phyloP scores from a whole-genome alignment of 805 yeast genomes.

The Candida sonorensis region DNA sequence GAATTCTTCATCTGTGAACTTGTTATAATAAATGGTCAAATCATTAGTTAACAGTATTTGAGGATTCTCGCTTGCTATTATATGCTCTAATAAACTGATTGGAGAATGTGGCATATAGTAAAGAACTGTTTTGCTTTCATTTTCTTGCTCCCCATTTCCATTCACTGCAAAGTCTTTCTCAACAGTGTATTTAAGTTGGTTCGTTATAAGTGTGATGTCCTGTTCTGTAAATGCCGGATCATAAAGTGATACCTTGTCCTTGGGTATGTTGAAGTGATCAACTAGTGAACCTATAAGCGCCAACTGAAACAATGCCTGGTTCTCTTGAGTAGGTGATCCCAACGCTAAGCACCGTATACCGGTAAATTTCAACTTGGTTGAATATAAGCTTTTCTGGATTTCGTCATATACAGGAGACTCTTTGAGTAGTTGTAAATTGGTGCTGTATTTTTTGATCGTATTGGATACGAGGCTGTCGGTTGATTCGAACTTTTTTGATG shows the following conservation, averaged over 20 bases:
- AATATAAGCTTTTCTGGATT: neutral
- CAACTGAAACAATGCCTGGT: constrained; percentile 23
- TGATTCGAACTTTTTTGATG: no score
- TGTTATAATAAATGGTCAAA: constrained; percentile 20
- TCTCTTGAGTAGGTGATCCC: constrained; percentile 20
- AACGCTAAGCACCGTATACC: constrained; percentile 25
- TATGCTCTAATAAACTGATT: constrained; percentile 20
- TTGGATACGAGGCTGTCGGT: no score
- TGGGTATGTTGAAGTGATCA: constrained; percentile 4
- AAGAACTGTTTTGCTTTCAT: constrained; percentile 12
- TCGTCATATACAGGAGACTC: neutral
- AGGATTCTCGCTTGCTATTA: constrained; percentile 18
- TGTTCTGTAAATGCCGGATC: constrained; percentile 25
- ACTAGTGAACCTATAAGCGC: constrained; percentile 16
- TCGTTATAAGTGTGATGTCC: constrained; percentile 17
- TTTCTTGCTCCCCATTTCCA: no score
- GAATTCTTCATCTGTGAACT: constrained; percentile 21
- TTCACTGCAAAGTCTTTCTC: no score
- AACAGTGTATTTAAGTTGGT: constrained; percentile 4
- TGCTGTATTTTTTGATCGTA: no score
- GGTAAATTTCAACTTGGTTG: constrained; percentile 2
- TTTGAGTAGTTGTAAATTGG: no score
- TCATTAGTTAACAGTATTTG: constrained; percentile 25
- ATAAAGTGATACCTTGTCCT: constrained; percentile 17
- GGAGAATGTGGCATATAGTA: constrained; percentile 32